Conservation (phyloP, 495 filamentous ascomycete species). For the Neurospora africana region DNA sequence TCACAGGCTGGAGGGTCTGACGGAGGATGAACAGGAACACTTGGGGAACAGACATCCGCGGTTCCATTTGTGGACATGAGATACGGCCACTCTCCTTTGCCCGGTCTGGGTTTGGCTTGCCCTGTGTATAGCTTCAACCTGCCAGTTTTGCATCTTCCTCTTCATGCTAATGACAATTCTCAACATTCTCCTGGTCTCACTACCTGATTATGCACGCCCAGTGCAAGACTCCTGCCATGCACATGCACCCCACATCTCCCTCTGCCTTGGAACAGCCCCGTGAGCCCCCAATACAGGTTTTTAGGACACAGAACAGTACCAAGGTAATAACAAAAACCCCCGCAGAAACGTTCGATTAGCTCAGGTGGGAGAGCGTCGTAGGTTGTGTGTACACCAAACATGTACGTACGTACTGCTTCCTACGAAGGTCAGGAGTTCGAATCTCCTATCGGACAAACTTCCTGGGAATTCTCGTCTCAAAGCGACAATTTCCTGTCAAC, state of each 20-base stretch:
- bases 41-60: slow-evolving; percentile 45
- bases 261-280: too few species aligned
- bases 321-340: neutral
- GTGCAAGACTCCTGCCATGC: neutral
- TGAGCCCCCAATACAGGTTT: neutral
- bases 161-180: neutral
- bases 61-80: slow-evolving; percentile 38
- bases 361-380: neutral
- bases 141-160: neutral
- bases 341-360: neutral
- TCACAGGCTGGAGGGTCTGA: slow-evolving; percentile 39
- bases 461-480: too few species aligned
- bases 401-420: neutral
- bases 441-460: too few species aligned
- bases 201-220: too few species aligned
- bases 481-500: too few species aligned
- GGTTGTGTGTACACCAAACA: neutral
- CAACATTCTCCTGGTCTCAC: too few species aligned
- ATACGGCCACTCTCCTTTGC: neutral
- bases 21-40: slow-evolving; percentile 32
- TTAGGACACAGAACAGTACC: neutral
- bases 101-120: neutral
- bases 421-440: neutral
- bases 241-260: too few species aligned
- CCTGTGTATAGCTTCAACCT: neutral